A percentile compares a stretch with the other conserved stretches of the same genome.
Conservation (phyloP, 805 yeast genomes). For the Dipodascopsis tothii region DNA sequence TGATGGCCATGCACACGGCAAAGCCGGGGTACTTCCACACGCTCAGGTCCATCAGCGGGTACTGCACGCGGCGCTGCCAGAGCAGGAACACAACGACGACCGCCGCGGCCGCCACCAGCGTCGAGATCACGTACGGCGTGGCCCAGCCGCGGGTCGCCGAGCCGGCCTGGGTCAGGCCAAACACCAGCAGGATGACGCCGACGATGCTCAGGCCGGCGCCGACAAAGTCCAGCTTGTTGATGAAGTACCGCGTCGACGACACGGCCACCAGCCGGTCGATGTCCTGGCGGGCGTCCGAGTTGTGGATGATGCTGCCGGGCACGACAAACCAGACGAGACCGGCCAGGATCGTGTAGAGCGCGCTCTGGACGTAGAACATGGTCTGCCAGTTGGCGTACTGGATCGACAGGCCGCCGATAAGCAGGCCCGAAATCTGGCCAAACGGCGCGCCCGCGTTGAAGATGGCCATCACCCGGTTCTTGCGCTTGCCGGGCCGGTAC, state of each 20-base stretch:
- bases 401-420: constrained; percentile 40
- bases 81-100: constrained; percentile 33
- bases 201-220: constrained; percentile 39
- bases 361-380: constrained; percentile 37
- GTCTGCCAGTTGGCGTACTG: constrained; percentile 38
- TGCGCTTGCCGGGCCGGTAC: constrained; percentile 26
- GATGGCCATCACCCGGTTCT: constrained; percentile 27
- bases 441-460: constrained; percentile 46
- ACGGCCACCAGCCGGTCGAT: no score
- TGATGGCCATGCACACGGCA: constrained; percentile 34
- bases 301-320: no score
- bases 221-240: constrained; percentile 35
- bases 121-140: constrained; percentile 41
- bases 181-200: constrained; percentile 40
- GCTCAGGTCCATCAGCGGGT: constrained; percentile 43
- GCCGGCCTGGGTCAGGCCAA: constrained; percentile 40
- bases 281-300: constrained; percentile 29
- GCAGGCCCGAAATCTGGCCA: constrained; percentile 39
- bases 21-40: constrained; percentile 39
- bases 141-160: constrained; percentile 38
- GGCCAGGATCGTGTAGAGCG: constrained; percentile 31
- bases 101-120: constrained; percentile 36
- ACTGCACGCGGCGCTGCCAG: constrained; percentile 35
- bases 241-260: constrained; percentile 32
- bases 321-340: constrained; percentile 28